Percentiles rank a stretch among this genome's conserved stretches.
These are phyloP conservation scores for Zopfia rhizophila DNA, from an alignment of 2,329 filamentous ascomycete species.

Conservation along the genomic window DNA sequence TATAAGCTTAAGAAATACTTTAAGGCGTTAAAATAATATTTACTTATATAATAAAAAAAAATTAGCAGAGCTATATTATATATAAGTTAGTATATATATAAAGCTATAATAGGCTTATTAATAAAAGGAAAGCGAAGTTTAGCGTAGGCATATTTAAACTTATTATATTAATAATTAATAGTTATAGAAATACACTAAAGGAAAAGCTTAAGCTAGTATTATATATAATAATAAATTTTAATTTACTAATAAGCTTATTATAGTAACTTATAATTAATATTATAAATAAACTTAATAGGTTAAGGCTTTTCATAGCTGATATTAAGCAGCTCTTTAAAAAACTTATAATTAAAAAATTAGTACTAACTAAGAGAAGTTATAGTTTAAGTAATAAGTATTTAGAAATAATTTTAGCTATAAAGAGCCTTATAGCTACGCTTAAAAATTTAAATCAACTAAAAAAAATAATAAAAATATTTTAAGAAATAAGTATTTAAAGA, in stretches of 20 bases:
- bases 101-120: conserved; percentile 22
- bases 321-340: conserved; percentile 10
- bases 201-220: conserved; percentile 20
- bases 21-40: conserved; percentile 20
- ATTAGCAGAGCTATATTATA: conserved; percentile 30
- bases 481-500: too few species aligned
- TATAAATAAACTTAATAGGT: neutral
- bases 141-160: conserved; percentile 12
- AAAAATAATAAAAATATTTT: too few species aligned
- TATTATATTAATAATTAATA: conserved; percentile 8
- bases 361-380: conserved; percentile 11
- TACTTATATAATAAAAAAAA: conserved; percentile 26
- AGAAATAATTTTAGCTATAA: too few species aligned
- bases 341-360: conserved; percentile 7
- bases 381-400: too few species aligned
- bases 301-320: conserved; percentile 4
- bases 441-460: too few species aligned
- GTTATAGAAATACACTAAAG: conserved; percentile 2
- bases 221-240: conserved; percentile 27
- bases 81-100: conserved; percentile 34
- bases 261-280: neutral
- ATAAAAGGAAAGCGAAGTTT: conserved; percentile 13
- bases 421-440: too few species aligned
- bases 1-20: conserved; percentile 23
- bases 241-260: too few species aligned